Evolutionary conservation across 768 basidiomycete species (phyloP).

Genomic region (Hericium erinaceus): DNA sequence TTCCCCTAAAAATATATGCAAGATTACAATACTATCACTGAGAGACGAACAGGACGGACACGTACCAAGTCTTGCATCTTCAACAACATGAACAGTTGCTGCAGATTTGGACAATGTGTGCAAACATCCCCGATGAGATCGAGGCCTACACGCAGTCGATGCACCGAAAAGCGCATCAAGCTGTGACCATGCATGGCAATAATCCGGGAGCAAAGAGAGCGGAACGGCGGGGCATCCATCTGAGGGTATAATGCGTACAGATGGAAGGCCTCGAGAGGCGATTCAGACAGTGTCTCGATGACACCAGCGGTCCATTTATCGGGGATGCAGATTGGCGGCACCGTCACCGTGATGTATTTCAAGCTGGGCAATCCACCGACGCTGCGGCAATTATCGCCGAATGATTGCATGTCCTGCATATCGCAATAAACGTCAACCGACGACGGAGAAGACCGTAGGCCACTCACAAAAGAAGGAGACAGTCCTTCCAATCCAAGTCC

Average conservation of each 20-base stretch:
- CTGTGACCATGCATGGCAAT: slow-evolving; percentile 40
- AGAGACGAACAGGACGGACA: neutral
- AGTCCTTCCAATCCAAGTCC: slow-evolving; percentile 55
- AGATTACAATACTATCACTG: neutral
- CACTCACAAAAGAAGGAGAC: slow-evolving; percentile 45
- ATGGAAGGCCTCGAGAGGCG: slow-evolving; percentile 53
- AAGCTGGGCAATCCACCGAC: slow-evolving; percentile 33
- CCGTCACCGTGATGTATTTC: slow-evolving; percentile 48
- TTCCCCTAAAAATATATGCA: slow-evolving; percentile 22
- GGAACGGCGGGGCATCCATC: slow-evolving; percentile 26
- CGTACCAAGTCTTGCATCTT: slow-evolving; percentile 39
- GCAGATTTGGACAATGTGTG: slow-evolving; percentile 37
- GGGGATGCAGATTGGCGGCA: slow-evolving; percentile 23
- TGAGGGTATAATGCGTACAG: slow-evolving; percentile 39
- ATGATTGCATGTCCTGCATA: slow-evolving; percentile 43
- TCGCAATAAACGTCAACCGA: neutral
- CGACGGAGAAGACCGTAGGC: slow-evolving; percentile 14
- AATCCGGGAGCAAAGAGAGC: slow-evolving; percentile 43
- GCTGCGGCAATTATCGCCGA: slow-evolving; percentile 31
- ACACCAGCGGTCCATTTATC: slow-evolving; percentile 36
- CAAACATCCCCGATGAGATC: slow-evolving; percentile 47
- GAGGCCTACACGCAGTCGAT: slow-evolving; percentile 50
- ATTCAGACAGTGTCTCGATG: slow-evolving; percentile 30
- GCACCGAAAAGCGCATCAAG: slow-evolving; percentile 50
- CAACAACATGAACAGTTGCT: slow-evolving; percentile 56